A percentile compares a stretch with the other conserved stretches of the same genome.
Conservation (phyloP, 2,329 filamentous ascomycete genomes). For the Aspergillus niger region DNA sequence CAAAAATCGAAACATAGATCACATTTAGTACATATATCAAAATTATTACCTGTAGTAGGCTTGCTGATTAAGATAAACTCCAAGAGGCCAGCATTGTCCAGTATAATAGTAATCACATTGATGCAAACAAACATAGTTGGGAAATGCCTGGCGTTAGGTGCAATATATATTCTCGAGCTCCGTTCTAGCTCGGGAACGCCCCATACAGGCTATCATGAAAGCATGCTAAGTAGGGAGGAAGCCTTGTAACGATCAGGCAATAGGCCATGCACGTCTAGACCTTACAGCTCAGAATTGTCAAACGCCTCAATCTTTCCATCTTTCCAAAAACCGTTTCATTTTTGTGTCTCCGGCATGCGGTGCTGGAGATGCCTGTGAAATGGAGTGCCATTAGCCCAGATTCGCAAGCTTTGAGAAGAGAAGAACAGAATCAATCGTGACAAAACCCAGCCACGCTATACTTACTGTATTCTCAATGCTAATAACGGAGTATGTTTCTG, state of each 20-base stretch:
- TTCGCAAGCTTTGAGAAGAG: neutral
- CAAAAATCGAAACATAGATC: no score
- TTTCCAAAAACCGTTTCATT: slow-evolving; percentile 59
- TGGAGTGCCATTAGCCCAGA: slow-evolving; percentile 9
- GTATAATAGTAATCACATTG: neutral
- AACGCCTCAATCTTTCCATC: slow-evolving; percentile 58
- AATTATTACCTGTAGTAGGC: neutral
- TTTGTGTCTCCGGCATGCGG: slow-evolving; percentile 50
- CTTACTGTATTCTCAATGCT: slow-evolving; percentile 63
- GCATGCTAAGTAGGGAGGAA: no score
- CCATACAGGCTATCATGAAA: neutral
- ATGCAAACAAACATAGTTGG: neutral
- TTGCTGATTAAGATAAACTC: neutral
- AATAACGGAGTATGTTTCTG: slow-evolving; percentile 52
- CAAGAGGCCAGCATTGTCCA: neutral
- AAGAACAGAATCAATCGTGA: neutral
- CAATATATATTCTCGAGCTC: neutral
- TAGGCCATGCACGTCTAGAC: neutral
- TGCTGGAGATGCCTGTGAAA: slow-evolving; percentile 55
- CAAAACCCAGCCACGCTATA: slow-evolving; percentile 16
- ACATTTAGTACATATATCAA: no score
- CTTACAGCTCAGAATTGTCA: neutral
- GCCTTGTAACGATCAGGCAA: neutral
- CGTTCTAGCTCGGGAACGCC: neutral
- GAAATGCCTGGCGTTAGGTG: neutral